Evolutionary conservation across 345 rosid species (phyloP).

Genomic region (Passiflora organensis): DNA sequence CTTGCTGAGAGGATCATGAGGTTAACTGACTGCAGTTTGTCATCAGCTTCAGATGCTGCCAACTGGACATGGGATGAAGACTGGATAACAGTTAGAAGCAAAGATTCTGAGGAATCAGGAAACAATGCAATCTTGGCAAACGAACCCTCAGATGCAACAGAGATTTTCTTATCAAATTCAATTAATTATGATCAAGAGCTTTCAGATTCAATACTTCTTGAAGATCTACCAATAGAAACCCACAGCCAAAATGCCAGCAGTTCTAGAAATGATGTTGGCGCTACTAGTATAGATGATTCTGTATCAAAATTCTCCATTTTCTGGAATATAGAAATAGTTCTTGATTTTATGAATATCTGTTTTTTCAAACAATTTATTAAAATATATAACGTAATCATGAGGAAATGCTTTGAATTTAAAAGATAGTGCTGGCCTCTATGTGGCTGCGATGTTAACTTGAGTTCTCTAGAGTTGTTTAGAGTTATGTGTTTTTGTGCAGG

Average conservation of each 20-base stretch:
- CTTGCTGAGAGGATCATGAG: slow-evolving; percentile 41
- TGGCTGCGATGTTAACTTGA: too few relatives aligned
- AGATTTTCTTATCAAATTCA: slow-evolving; percentile 8
- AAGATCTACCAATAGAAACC: slow-evolving; percentile 34
- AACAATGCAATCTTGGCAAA: slow-evolving; percentile 17
- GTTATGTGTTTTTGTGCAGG: too few relatives aligned
- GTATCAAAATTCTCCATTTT: slow-evolving; percentile 14
- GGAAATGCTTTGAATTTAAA: too few relatives aligned
- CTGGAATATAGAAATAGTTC: too few relatives aligned
- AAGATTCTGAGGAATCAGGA: slow-evolving; percentile 24
- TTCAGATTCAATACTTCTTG: slow-evolving; percentile 32
- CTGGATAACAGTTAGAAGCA: slow-evolving; percentile 72
- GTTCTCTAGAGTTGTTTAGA: too few relatives aligned
- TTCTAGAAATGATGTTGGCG: too few relatives aligned
- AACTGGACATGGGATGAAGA: slow-evolving; percentile 39
- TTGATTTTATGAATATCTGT: too few relatives aligned
- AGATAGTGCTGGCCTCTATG: too few relatives aligned
- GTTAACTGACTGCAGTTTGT: slow-evolving; percentile 23
- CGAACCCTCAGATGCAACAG: slow-evolving; percentile 17
- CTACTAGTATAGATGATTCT: slow-evolving; percentile 26
- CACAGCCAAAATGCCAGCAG: too few relatives aligned
- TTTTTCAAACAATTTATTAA: too few relatives aligned
- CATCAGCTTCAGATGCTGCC: slow-evolving; percentile 12
- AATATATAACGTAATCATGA: too few relatives aligned
- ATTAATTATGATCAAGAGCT: slow-evolving; percentile 24